Percentiles rank a stretch among this genome's conserved stretches.
Evolutionary conservation across 805 yeast genomes (phyloP).

Genomic region (Sugiyamaella lignohabitans): DNA sequence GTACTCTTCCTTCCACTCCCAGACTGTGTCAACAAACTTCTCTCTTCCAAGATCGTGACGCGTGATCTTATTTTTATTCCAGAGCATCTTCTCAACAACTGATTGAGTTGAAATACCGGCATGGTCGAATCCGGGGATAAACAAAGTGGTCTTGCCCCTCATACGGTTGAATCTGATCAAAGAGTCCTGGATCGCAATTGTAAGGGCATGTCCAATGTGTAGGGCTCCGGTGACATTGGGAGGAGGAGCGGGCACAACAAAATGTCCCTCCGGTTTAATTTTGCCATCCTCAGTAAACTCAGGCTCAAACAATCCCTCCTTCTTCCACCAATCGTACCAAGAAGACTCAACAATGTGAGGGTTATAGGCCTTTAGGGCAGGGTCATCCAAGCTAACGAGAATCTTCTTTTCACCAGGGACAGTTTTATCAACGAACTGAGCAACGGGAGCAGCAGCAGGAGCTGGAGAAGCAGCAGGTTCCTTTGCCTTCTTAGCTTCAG

Average conservation of each 20-base stretch:
- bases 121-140: conserved; percentile 95
- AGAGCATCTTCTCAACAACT: conserved; percentile 91
- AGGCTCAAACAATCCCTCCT: conserved; percentile 83
- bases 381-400: conserved; percentile 80
- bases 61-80: conserved; percentile 81
- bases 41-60: conserved; percentile 96
- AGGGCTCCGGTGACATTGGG: conserved; percentile 98
- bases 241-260: conserved; percentile 96
- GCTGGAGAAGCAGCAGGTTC: conserved; percentile 60
- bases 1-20: conserved; percentile 98
- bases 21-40: conserved; percentile 75
- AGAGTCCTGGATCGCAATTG: conserved; percentile 90
- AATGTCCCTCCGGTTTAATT: conserved; percentile 72
- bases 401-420: conserved; percentile 86
- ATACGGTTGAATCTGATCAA: conserved; percentile 91
- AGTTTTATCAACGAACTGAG: conserved; percentile 83
- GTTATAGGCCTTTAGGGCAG: conserved; percentile 87
- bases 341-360: conserved; percentile 92
- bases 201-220: conserved; percentile 97
- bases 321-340: conserved; percentile 97
- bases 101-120: conserved; percentile 99
- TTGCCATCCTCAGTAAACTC: conserved; percentile 70
- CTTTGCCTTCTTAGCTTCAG: conserved; percentile 37
- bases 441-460: conserved; percentile 66
- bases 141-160: conserved; percentile 92